Evolutionary conservation across 2,329 filamentous ascomycete genomes (phyloP), one percentile per base, ranked within the genome.

Genomic region (Dactylonectria estremocensis): DNA sequence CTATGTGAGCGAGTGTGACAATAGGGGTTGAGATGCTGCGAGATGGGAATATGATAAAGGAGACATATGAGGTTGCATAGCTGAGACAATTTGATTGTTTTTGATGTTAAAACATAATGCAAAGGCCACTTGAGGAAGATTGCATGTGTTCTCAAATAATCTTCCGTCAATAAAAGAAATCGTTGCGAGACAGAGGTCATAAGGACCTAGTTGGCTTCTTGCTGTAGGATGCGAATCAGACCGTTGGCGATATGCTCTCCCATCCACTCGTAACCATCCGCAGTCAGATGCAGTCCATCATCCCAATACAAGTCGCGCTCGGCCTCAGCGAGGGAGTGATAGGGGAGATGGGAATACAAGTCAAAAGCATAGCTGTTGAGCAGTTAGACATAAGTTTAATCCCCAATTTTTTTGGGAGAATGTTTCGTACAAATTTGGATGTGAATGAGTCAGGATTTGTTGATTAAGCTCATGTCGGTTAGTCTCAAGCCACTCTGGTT

Each of bases 181-280:
- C 10, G 7, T 37, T 11, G 10, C 35, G 35, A 37, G 35, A 14
- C 35, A 37, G 11, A 37, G 35, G 35, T 14, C 6, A 13, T 10
- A 37, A 37, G 35, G 14, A 9, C 35, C 35, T 37, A 37, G 7
- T 10, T 37, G 46, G 3, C n/a, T 24, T 24, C 46, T 49, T 16
- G 16, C 20, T 35, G 28, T 11, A 54, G 50, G 31, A 54, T 18
- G 9, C 20, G 50, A 35, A 54, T 54, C 16, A 54, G 20, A 35
- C 28, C 50, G 14, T 35, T 18, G 13, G 28, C 24, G 16, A 54
- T 54, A 11, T 54, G 50, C 14, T 37, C 24, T 37, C 50, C 50
- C 50, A 54, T 54, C 50, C 50, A 54, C 20, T 37, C 31, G 16
- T 54, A 54, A 9, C 50, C 50, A 54, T 54, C 50, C 13, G 50